Percentiles rank a stretch among this genome's conserved stretches.
phyloP scores from a whole-genome alignment of 192 early-diverging fungal genomes.

The Rhizophagus sp. region DNA sequence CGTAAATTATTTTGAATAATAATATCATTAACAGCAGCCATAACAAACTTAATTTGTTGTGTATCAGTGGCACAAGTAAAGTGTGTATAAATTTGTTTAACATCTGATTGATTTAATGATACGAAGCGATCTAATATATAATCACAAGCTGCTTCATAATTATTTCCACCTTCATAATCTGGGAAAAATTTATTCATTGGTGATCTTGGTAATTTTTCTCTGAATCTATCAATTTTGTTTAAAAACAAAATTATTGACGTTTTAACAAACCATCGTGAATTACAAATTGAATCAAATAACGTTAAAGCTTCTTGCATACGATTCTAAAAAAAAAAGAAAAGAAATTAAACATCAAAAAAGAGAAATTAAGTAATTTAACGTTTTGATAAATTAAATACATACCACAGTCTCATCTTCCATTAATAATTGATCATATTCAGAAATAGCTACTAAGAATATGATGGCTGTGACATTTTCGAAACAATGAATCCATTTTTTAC shows the following conservation, averaged over 20 bases:
- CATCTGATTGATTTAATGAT: slow-evolving; percentile 72
- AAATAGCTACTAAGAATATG: slow-evolving; percentile 93
- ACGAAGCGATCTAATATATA: slow-evolving; percentile 83
- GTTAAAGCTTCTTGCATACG: slow-evolving; percentile 96
- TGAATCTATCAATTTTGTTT: slow-evolving; percentile 98
- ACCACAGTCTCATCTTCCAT: slow-evolving; percentile 95
- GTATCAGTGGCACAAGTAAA: slow-evolving; percentile 90
- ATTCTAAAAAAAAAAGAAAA: slow-evolving; percentile 53
- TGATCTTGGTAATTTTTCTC: slow-evolving; percentile 80
- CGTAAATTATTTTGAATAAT: slow-evolving; percentile 84
- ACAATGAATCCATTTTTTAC: slow-evolving; percentile 99
- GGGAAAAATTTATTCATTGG: slow-evolving; percentile 89
- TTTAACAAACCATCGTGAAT: slow-evolving; percentile 94
- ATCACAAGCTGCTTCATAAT: slow-evolving; percentile 76
- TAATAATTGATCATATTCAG: slow-evolving; percentile 93
- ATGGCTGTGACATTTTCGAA: slow-evolving; percentile 97
- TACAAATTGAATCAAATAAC: slow-evolving; percentile 97
- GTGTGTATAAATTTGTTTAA: slow-evolving; percentile 86
- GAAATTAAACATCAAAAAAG: not conserved
- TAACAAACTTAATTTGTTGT: slow-evolving; percentile 84
- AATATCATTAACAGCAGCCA: slow-evolving; percentile 89
- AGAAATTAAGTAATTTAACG: not conserved
- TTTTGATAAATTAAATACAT: slow-evolving; percentile 26
- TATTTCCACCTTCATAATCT: slow-evolving; percentile 73
- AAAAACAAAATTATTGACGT: slow-evolving; percentile 99